phyloP scores from a whole-genome alignment of 257 asterid genomes.

The Forsythia suspensa region DNA sequence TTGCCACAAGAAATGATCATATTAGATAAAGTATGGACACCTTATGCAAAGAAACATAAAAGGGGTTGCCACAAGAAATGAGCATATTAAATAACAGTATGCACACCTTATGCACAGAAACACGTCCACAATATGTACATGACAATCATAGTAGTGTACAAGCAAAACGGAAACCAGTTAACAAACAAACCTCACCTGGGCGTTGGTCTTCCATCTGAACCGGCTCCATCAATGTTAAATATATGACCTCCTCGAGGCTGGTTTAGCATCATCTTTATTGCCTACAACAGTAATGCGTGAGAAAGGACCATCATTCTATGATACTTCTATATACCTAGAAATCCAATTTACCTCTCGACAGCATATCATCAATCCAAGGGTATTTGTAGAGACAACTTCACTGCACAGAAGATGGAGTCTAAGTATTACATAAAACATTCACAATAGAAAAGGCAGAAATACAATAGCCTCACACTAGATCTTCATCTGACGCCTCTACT shows the following conservation, averaged over 20 bases:
- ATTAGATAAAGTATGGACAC: background rate
- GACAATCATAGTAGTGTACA: background rate
- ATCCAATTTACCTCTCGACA: constrained; percentile 84
- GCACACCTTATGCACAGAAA: constrained; percentile 3
- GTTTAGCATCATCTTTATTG: constrained; percentile 80
- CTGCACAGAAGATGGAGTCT: constrained; percentile 44
- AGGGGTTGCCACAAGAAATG: background rate
- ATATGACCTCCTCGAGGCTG: constrained; percentile 95
- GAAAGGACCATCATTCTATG: constrained; percentile 22
- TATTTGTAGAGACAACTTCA: constrained; percentile 91
- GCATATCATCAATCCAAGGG: constrained; percentile 94
- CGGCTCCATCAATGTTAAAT: constrained; percentile 95
- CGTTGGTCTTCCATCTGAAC: constrained; percentile 99
- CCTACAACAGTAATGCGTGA: constrained; percentile 52
- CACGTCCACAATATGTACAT: background rate
- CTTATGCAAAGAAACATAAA: constrained; percentile 4
- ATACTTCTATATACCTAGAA: constrained; percentile 16
- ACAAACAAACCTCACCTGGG: constrained; percentile 58
- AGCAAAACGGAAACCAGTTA: background rate
- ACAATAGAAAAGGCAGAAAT: constrained; percentile 6
- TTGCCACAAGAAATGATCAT: background rate
- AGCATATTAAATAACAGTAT: constrained; percentile 3
- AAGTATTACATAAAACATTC: constrained; percentile 2
- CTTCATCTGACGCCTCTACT: constrained; percentile 92
- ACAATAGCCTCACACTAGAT: constrained; percentile 62